Base-by-base conservation (phyloP, 139 green algal genomes). In the Eudorina sp. region DNA sequence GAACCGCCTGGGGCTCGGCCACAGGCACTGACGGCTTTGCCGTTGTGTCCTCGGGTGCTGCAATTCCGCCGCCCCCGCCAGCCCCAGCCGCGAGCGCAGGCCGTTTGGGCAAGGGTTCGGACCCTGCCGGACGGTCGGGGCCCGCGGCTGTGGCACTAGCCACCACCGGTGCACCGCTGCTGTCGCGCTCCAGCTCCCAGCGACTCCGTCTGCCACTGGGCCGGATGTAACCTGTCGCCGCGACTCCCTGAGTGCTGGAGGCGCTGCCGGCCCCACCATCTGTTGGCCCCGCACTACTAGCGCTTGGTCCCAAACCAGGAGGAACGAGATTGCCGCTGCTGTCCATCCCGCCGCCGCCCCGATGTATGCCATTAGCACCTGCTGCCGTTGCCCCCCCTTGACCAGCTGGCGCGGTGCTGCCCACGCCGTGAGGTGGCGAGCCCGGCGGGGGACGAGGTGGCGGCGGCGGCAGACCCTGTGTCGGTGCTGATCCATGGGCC, bases 111-210 rank as follows among this genome's bases (percentile, higher is more conserved):
- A 81, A 6, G 2, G 73, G 73, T 31, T 60, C 73, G 31, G 66
- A 23, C 21, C 27, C 64, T 14, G 6, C 58, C n/a, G 58, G 18
- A 29, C n/a, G n/a, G 11, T 7, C 64, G 13, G 64, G n/a, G 9
- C 7, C 64, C 64, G 43, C 25, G 0, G 73, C 43, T 38, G 70
- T 19, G 11, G 45, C 73, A n/a, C n/a, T n/a, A n/a, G n/a, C n/a
- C n/a, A n/a, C n/a, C n/a, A n/a, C n/a, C 3, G 45, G 11, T 4
- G 27, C 48, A 11, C 31, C 75, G 48, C 48, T 31, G 75, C 48
- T 53, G 36, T 55, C 51, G 25, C 40, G 45, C 46, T 87, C 81
- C 62, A 87, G 46, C 81, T 87, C 81, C 81, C 81, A 87, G 43
- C 81, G 62, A 34, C 81, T 87, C 46, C 81, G 31, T 38, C 81